phyloP scores from a whole-genome alignment of 75 land plant species.

The Gnetum montanum region DNA sequence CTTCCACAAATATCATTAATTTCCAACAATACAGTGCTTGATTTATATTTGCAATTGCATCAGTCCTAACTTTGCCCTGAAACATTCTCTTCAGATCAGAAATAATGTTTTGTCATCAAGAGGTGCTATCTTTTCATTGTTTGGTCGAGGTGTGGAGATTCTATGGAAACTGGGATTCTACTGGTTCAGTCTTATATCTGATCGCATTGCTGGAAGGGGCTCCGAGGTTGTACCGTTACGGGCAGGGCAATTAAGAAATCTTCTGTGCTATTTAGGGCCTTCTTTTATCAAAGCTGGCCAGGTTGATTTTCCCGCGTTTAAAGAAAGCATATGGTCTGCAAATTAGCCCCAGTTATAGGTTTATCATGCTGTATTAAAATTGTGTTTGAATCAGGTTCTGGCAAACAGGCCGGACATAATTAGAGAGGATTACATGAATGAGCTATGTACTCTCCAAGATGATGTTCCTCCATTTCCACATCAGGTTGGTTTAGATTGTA shows the following conservation, averaged over 20 bases:
- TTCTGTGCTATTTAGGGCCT: slow-evolving; percentile 86
- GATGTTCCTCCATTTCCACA: slow-evolving; percentile 97
- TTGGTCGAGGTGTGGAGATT: slow-evolving; percentile 80
- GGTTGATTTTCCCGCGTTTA: slow-evolving; percentile 41
- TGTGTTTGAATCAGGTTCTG: slow-evolving; percentile 56
- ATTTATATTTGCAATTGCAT: no score
- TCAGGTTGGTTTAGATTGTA: slow-evolving; percentile 47
- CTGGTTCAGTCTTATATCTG: slow-evolving; percentile 75
- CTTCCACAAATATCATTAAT: background rate
- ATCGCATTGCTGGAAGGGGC: slow-evolving; percentile 76
- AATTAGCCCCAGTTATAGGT: no score
- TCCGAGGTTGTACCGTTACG: slow-evolving; percentile 84
- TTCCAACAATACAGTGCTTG: no score
- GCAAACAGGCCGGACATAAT: slow-evolving; percentile 97
- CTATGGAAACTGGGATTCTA: slow-evolving; percentile 81
- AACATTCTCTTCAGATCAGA: slow-evolving; percentile 41
- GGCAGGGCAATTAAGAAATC: slow-evolving; percentile 75
- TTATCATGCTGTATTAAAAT: no score
- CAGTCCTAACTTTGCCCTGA: background rate
- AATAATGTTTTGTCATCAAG: slow-evolving; percentile 68
- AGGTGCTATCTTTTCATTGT: slow-evolving; percentile 47
- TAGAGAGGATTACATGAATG: slow-evolving; percentile 98
- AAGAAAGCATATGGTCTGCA: background rate
- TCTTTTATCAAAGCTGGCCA: slow-evolving; percentile 98
- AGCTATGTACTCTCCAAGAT: slow-evolving; percentile 95